Evolutionary conservation across 2,329 filamentous ascomycete species (phyloP).

Genomic region (Cadophora sp.): DNA sequence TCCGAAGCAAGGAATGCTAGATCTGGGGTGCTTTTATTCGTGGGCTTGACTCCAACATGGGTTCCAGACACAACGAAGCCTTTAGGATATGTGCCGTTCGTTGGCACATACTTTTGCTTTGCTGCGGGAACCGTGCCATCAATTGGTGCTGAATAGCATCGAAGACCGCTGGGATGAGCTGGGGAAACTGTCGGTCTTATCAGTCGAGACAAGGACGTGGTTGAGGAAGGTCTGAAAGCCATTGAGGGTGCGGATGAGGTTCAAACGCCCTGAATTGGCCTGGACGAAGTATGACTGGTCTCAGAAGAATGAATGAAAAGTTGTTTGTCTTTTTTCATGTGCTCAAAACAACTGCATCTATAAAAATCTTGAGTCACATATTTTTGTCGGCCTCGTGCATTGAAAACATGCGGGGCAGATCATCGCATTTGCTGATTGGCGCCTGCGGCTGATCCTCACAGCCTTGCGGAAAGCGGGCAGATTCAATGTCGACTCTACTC

Average conservation of each 20-base stretch:
- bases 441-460: slow-evolving; percentile 16
- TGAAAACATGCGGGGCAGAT: slow-evolving; percentile 16
- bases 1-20: slow-evolving; percentile 89
- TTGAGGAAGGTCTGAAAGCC: slow-evolving; percentile 38
- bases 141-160: slow-evolving; percentile 65
- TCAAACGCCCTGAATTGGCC: slow-evolving; percentile 6
- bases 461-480: slow-evolving; percentile 16
- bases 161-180: slow-evolving; percentile 36
- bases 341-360: not conserved
- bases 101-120: slow-evolving; percentile 91
- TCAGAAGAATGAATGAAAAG: not conserved
- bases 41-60: slow-evolving; percentile 91
- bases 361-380: slow-evolving; percentile 7
- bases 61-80: slow-evolving; percentile 88
- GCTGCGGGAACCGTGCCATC: slow-evolving; percentile 70
- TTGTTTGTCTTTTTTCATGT: not conserved
- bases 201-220: slow-evolving; percentile 35
- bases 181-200: slow-evolving; percentile 36
- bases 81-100: slow-evolving; percentile 83
- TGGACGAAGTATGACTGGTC: not conserved
- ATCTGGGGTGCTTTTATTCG: slow-evolving; percentile 90
- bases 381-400: slow-evolving; percentile 21
- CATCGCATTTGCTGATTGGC: not conserved
- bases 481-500: slow-evolving; percentile 23
- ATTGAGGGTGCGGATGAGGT: slow-evolving; percentile 32